Evolutionary conservation across 805 yeast species (phyloP), one percentile per base, ranked within the genome.

Genomic region (Soucietia sequanensis): DNA sequence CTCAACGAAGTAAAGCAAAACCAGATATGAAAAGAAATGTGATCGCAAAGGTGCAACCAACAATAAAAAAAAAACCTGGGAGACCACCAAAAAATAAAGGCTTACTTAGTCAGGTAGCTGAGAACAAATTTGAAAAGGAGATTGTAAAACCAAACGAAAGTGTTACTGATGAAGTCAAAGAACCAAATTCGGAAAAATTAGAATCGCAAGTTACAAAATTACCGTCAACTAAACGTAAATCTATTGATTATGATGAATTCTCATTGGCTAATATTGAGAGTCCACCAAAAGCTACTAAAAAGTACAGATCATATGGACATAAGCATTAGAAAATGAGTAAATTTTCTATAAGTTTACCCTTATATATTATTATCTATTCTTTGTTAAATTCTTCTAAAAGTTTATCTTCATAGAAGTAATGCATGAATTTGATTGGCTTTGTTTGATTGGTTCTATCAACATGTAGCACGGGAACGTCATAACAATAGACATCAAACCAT

Each of bases 391-490:
- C 84, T 14, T 75, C 78, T 10, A 69, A 43, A 4, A 83, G 52
- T 38, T 79, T 80, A 4, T 72, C 74, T 29, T 71, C 69, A 36
- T 78, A 62, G 37, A 84, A 70, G 35, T 77, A 69, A 57, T 84
- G 91, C 83, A 84, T 82, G 50, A 80, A 77, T 47, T 78, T 80
- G 4, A 72, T 69, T 2, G 80, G 71, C 30, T 72, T 65, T 22
- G 49, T 60, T 33, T 70, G 72, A 5, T 53, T 56, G 1, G 52
- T 61, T 38, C 79, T 64, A 46, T 80, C 81, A 6, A 84, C 66
- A 52, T 84, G 90, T 27, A 84, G 51, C 0, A 84, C 95, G 0
- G 95, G 95, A 5, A 84, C 82, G 50, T 84, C 95, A 52, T 78
- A 83, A 46, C 89, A 78, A 46, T 84, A 84, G 41, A 70, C 67